These are phyloP conservation scores for Arctium minus DNA, from an alignment of 129 eudicot genomes.

Conservation along the genomic window DNA sequence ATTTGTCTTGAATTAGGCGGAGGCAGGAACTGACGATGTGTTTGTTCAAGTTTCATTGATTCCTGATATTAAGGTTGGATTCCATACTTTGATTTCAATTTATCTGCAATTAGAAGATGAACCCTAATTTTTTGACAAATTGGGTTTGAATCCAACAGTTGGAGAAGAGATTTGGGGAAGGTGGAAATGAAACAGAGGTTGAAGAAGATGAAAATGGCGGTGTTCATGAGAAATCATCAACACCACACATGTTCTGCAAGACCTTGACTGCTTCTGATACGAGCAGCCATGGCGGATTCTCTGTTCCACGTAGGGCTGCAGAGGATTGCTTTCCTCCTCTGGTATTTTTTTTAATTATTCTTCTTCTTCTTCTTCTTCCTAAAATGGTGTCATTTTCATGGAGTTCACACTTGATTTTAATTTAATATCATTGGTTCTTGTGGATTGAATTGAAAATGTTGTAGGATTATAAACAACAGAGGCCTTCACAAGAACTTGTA, in stretches of 20 bases:
- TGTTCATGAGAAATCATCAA: conserved; percentile 44
- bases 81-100: neutral
- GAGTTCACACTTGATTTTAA: neutral
- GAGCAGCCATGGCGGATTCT: conserved; percentile 95
- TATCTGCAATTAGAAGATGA: neutral
- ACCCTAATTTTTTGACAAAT: neutral
- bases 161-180: conserved; percentile 56
- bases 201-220: conserved; percentile 45
- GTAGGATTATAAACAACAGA: conserved; percentile 73
- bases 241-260: conserved; percentile 97
- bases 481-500: conserved; percentile 89
- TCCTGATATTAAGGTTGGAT: conserved; percentile 62
- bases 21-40: conserved; percentile 67
- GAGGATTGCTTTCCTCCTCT: conserved; percentile 94
- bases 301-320: conserved; percentile 97
- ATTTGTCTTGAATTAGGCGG: conserved; percentile 45
- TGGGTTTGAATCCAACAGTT: conserved; percentile 26
- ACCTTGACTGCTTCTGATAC: conserved; percentile 97
- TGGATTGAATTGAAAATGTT: neutral
- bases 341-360: conserved; percentile 37
- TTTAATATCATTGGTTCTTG: neutral
- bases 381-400: neutral
- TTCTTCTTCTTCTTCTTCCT: conserved; percentile 31
- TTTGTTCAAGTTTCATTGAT: conserved; percentile 71
- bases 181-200: conserved; percentile 32